Base-by-base conservation (phyloP, 768 basidiomycete genomes). In the Fomitopsis pulvina region DNA sequence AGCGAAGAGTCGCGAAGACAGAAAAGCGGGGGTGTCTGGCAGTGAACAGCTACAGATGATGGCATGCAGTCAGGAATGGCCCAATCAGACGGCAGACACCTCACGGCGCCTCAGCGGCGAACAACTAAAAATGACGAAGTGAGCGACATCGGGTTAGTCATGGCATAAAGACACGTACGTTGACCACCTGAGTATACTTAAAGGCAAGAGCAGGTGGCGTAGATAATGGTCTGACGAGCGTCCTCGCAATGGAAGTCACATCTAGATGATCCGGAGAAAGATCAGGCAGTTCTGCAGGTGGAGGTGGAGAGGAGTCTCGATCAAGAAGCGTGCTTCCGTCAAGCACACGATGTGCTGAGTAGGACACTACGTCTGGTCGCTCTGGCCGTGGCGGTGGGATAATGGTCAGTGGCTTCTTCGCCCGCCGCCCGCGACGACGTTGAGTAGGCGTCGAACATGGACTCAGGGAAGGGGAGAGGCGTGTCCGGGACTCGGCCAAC, bases 101-200 rank as follows among this genome's bases (percentile, higher is more conserved):
- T 58, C 52, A 62, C 3, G 60, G 60, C 55, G 55, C 54, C 47
- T 63, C 61, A 7, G 61, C 61, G 28, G 54, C 56, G 48, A 63
- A 63, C 8, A 63, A 50, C 59, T 63, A 40, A 16, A 40, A 11
- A n/a, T n/a, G n/a, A n/a, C n/a, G 9, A 39, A 2, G 29, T 20
- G 14, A 30, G 26, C 25, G n/a, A 48, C 26, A 25, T 51, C n/a
- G 18, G 6, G 25, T 22, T 9, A 26, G 34, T 25, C 26, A 43
- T n/a, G 27, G 27, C 28, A 28, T 40, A 18, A 20, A 32, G 26
- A 1, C 5, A 49, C 57, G 29, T 47, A 62, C 60, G 48, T 54
- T 55, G 2, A 49, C 45, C 12, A 52, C 43, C 37, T 56, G 37
- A 10, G 26, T 9, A 7, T 41, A 4, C 39, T 39, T 11, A 45